Evolutionary conservation across 2,329 filamentous ascomycete species (phyloP), one percentile per base, ranked within the genome.

Genomic region (Aspergillus tanneri): DNA sequence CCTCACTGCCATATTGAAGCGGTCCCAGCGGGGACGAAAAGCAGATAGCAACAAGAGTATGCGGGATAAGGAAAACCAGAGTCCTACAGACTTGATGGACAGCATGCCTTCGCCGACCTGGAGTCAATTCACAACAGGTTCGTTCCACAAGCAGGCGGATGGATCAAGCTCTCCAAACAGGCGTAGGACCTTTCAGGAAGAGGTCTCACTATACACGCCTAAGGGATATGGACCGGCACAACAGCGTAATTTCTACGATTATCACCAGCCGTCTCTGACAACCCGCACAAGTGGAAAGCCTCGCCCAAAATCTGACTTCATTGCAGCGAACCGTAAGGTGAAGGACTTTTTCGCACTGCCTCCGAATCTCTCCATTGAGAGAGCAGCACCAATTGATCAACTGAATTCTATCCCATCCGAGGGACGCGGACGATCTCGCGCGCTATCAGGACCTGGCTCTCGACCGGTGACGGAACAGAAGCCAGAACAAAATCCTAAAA

Each of bases 41-140:
- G 79, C 82, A 10, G 79, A 82, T 5, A 74, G 77, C 44, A 69
- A 74, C 19, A 75, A 73, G 30, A 68, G 72, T 32, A 70, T 68
- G 22, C 85, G 81, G 60, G 85, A 92, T 67, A 95, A 95, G 70
- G 90, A 96, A 69, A 96, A 96, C 66, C 80, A 78, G 45, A 85
- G 81, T 24, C 88, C 88, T 3, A 73, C 77, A 1, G 71, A 74
- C 10, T 61, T 69, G 6, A 65, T 68, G 12, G 70, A 73, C 32
- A 70, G 73, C 41, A 62, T 71, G 8, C 76, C 80, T 14, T 83
- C 87, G 2, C 90, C 91, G 19, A 90, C 92, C 47, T 96, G 88
- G 77, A 82, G 87, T 11, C 86, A 93, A 61, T 93, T 92, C 64
- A 72, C 77, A 47, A 71, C 72, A 4, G 66, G 68, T 30, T 60